These are phyloP conservation scores for Phallus indusiatus DNA, from an alignment of 768 basidiomycete genomes.

Conservation along the genomic window DNA sequence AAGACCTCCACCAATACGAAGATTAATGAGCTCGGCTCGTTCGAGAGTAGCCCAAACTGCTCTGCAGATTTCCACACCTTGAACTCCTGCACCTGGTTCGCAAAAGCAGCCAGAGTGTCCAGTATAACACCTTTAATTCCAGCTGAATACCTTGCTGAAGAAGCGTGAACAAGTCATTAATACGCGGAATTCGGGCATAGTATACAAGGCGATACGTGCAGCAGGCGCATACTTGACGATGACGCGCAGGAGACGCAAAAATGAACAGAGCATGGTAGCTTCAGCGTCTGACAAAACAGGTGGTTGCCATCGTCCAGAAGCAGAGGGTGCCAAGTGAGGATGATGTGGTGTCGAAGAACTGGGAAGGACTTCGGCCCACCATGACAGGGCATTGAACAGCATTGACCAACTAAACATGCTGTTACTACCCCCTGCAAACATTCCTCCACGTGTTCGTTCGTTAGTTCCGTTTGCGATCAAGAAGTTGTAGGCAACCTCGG, in stretches of 20 bases:
- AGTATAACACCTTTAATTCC: constrained; percentile 82
- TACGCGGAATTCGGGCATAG: constrained; percentile 71
- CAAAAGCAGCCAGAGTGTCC: constrained; percentile 77
- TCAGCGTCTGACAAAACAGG: constrained; percentile 55
- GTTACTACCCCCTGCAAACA: constrained; percentile 47
- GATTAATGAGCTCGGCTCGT: constrained; percentile 63
- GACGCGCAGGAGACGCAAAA: constrained; percentile 68
- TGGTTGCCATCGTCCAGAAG: constrained; percentile 15
- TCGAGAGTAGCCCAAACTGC: constrained; percentile 82
- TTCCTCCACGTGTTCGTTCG: constrained; percentile 34
- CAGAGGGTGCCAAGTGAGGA: constrained; percentile 22
- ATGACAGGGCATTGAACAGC: constrained; percentile 50
- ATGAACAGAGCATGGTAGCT: constrained; percentile 68
- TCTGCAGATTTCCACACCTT: constrained; percentile 73
- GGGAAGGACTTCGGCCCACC: constrained; percentile 64
- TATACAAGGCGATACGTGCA: constrained; percentile 68
- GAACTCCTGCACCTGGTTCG: constrained; percentile 61
- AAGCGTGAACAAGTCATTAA: constrained; percentile 73
- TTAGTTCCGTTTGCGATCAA: constrained; percentile 54
- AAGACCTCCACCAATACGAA: constrained; percentile 45
- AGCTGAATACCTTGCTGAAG: constrained; percentile 75
- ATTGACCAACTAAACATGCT: constrained; percentile 24
- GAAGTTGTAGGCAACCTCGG: constrained; percentile 84
- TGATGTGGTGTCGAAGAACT: constrained; percentile 35
- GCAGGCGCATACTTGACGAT: constrained; percentile 68